Evolutionary conservation across 148 eudicot genomes (phyloP).

Genomic region (Nepenthes mirabilis): DNA sequence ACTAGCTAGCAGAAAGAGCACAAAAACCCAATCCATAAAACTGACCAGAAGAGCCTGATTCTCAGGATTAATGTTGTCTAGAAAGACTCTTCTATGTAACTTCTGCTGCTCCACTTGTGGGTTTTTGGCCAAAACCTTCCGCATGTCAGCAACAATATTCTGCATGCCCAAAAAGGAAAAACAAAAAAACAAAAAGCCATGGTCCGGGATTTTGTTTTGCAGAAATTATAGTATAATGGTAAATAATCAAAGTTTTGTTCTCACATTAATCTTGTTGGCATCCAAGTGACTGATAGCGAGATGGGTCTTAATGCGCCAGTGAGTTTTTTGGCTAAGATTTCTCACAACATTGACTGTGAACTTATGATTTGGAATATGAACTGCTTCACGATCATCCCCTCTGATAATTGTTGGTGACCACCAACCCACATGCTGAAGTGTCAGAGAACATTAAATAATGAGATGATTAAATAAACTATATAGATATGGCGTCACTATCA

Average conservation of each 20-base stretch:
- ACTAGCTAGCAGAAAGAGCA: neutral
- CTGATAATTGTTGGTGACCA: constrained; percentile 94
- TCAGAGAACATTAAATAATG: neutral
- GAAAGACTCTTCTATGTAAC: constrained; percentile 88
- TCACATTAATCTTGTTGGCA: constrained; percentile 66
- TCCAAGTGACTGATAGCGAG: constrained; percentile 83
- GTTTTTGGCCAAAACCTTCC: constrained; percentile 87
- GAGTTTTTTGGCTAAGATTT: constrained; percentile 83
- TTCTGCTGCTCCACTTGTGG: constrained; percentile 90
- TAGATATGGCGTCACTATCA: neutral
- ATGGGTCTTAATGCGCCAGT: constrained; percentile 94
- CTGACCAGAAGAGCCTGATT: constrained; percentile 75
- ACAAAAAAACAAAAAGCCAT: no score
- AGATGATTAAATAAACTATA: neutral
- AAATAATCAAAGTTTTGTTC: constrained; percentile 10
- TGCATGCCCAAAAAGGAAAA: constrained; percentile 12
- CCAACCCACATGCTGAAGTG: constrained; percentile 85
- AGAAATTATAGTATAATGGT: neutral
- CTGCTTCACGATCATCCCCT: constrained; percentile 94
- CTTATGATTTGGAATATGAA: constrained; percentile 91
- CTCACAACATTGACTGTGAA: constrained; percentile 87
- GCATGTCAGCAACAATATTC: constrained; percentile 97
- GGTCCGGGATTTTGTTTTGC: neutral
- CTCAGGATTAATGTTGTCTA: constrained; percentile 70
- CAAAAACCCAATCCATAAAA: constrained; percentile 5